These are phyloP conservation scores for Aspergillus egyptiacus DNA, from an alignment of 495 filamentous ascomycete species.

Conservation along the genomic window DNA sequence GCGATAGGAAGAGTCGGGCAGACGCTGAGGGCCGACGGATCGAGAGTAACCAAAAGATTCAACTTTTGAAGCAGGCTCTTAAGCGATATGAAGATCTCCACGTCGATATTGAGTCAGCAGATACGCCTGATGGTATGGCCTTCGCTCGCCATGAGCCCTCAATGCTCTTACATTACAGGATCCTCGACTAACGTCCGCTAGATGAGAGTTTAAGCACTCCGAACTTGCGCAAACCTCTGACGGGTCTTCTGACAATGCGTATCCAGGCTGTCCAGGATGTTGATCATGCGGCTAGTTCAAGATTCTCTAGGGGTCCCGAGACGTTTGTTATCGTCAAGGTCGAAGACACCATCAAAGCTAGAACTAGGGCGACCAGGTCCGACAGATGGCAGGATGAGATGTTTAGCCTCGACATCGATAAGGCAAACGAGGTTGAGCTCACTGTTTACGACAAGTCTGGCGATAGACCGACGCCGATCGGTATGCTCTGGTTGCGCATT, in stretches of 20 bases:
- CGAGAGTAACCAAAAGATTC: conserved; percentile 97
- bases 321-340: conserved; percentile 95
- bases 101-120: conserved; percentile 81
- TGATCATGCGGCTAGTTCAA: conserved; percentile 81
- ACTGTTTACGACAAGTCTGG: conserved; percentile 92
- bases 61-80: conserved; percentile 87
- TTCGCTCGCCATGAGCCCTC: neutral
- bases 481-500: conserved; percentile 91
- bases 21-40: conserved; percentile 85
- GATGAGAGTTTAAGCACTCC: conserved; percentile 96
- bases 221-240: conserved; percentile 88
- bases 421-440: conserved; percentile 96
- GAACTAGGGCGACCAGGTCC: conserved; percentile 79
- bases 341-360: conserved; percentile 82
- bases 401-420: conserved; percentile 88
- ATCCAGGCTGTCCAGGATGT: conserved; percentile 89
- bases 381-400: conserved; percentile 89
- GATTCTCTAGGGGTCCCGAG: conserved; percentile 86
- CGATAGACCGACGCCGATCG: conserved; percentile 87
- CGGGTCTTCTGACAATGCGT: conserved; percentile 78
- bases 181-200: conserved; percentile 36
- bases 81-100: conserved; percentile 97
- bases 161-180: neutral
- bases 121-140: conserved; percentile 74
- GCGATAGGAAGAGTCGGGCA: conserved; percentile 89